Evolutionary conservation across 257 asterid genomes (phyloP), one percentile per base, ranked within the genome.

Genomic region (Ilex aquifolium): DNA sequence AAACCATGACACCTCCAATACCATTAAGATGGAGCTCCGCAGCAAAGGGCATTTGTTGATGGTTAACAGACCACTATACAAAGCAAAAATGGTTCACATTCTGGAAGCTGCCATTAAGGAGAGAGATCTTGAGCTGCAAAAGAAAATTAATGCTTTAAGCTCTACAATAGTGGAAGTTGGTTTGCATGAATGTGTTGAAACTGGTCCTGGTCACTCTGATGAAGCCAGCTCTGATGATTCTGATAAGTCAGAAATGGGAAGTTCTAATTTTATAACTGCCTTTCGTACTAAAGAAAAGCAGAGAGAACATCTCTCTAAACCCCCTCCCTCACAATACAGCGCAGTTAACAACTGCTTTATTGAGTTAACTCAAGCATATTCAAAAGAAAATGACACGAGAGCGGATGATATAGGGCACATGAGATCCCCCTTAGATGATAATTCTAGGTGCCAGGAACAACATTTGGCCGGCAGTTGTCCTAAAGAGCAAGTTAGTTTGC

Each of bases 51-150:
- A 91, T 73, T 64, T 73, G 4, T 53, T 91, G 63, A 82, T 84
- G 96, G 81, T 88, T 48, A 91, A 82, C 62, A 75, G 76, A 60
- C 97, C 97, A 62, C 70, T 91, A 13, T 84, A 91, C 74, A 88
- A 86, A 69, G 89, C 88, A 15, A 91, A 88, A 68, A 77, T 88
- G 62, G 59, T 79, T 65, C 96, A 85, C 44, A 85, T 91, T 54
- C 65, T 91, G 30, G 91, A 91, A 77, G 75, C 79, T 69, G 78
- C 78, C 16, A 50, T 78, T 16, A 79, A 77, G 75, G 85, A 73
- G 30, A 82, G 62, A 36, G 63, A 60, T 56, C 62, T 55, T 69
- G 76, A 73, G 60, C 30, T 66, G 62, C 79, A 79, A 64, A 63
- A 60, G 46, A 69, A 62, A 32, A 31, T 39, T 64, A 57, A 48